phyloP scores from a whole-genome alignment of 169 alveolate genomes.

The Eimeria nieschulzi region DNA sequence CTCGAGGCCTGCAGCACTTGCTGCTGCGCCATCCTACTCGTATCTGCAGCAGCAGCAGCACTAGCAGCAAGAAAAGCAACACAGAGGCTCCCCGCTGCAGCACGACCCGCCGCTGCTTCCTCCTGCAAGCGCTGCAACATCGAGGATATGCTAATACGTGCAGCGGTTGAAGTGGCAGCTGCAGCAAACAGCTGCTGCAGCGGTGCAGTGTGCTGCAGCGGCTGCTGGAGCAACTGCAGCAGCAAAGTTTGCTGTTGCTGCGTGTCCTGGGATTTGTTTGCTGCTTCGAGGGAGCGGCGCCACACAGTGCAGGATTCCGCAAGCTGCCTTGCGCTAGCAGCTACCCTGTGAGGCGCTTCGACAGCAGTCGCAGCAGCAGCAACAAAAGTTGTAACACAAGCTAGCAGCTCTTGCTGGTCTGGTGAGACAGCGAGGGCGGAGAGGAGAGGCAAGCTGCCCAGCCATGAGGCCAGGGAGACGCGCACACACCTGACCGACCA shows the following conservation, averaged over 20 bases:
- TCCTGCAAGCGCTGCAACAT: constrained; percentile 36
- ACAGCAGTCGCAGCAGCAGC: neutral
- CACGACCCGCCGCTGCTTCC: constrained; percentile 16
- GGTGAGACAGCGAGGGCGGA: neutral
- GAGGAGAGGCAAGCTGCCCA: neutral
- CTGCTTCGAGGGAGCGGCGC: neutral
- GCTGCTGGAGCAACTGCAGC: constrained; percentile 32
- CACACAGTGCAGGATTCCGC: constrained; percentile 1
- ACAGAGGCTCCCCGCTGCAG: constrained; percentile 49
- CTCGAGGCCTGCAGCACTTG: neutral
- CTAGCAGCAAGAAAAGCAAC: neutral
- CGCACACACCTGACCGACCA: constrained; percentile 5
- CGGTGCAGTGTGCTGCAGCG: neutral
- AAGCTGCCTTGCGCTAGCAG: neutral
- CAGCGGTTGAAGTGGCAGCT: constrained; percentile 6
- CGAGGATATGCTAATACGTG: neutral
- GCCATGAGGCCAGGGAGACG: constrained; percentile 20
- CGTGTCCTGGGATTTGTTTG: neutral
- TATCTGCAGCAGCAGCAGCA: neutral
- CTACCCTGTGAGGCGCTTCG: neutral
- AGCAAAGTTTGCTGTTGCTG: constrained; percentile 23
- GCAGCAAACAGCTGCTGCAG: constrained; percentile 9
- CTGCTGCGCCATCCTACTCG: constrained; percentile 12
- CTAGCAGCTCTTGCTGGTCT: neutral
- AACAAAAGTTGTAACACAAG: neutral